These are phyloP conservation scores for Brettanomyces nanus DNA, from an alignment of 805 yeast genomes.

Conservation along the genomic window DNA sequence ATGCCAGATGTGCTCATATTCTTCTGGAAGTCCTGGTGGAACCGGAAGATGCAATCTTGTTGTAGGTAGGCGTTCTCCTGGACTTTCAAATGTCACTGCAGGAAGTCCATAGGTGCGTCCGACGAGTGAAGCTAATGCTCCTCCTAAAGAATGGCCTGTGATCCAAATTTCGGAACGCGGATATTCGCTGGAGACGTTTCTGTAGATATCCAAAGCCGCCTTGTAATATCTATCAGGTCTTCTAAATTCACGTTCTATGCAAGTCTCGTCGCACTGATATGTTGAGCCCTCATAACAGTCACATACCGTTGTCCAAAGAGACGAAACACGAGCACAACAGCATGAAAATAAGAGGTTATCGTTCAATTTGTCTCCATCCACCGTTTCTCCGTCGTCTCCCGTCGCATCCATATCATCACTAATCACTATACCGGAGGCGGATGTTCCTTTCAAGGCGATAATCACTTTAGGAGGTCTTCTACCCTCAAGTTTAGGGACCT, in stretches of 20 bases:
- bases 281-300: slow-evolving; percentile 73
- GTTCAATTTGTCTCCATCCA: slow-evolving; percentile 70
- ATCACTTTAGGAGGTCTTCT: slow-evolving; percentile 37
- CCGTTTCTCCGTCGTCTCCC: slow-evolving; percentile 52
- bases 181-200: slow-evolving; percentile 58
- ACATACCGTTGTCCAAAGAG: slow-evolving; percentile 91
- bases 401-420: slow-evolving; percentile 29
- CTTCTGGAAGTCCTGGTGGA: slow-evolving; percentile 82
- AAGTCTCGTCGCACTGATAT: slow-evolving; percentile 81
- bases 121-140: slow-evolving; percentile 68
- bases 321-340: slow-evolving; percentile 90
- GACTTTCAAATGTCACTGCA: slow-evolving; percentile 84
- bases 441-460: slow-evolving; percentile 83
- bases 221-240: slow-evolving; percentile 75
- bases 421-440: slow-evolving; percentile 62
- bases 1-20: slow-evolving; percentile 85
- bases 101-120: slow-evolving; percentile 91
- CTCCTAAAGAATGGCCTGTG: slow-evolving; percentile 94
- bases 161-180: slow-evolving; percentile 77
- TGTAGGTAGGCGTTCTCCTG: slow-evolving; percentile 83
- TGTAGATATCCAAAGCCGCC: slow-evolving; percentile 69
- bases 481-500: slow-evolving; percentile 28
- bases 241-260: slow-evolving; percentile 70
- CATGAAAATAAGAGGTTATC: slow-evolving; percentile 89
- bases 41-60: slow-evolving; percentile 79